Evolutionary conservation across 805 yeast genomes (phyloP), one percentile per base, ranked within the genome.

Genomic region (Candida peoriensis): DNA sequence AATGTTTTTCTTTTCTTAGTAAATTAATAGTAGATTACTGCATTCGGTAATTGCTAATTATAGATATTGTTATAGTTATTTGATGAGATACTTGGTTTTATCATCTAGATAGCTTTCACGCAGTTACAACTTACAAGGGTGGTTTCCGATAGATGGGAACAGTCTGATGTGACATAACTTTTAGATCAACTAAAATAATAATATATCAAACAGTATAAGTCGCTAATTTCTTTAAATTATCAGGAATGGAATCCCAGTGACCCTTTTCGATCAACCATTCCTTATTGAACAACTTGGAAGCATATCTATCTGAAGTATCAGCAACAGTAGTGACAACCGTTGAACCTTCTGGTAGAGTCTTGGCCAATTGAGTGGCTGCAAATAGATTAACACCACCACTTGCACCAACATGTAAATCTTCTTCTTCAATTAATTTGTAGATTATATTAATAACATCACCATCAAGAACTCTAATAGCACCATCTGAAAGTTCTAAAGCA

Each of bases 241-340:
- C 39, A 1, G 52, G 52, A n/a, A 51, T 46, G 16, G 33, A 14
- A 4, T 48, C 43, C 48, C 47, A 51, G 21, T 42, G 48, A 1
- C 43, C 48, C 11, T 44, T 28, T 19, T 44, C 48, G 9, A 30
- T 8, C 20, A 51, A 30, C 46, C 47, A 51, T 5, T 27, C 27
- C 25, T 36, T 35, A 36, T 42, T 49, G 33, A 49, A 48, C n/a
- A 48, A 24, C 34, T 44, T 51, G 9, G 50, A 44, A 4, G 50
- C 44, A 29, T 51, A 51, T 36, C 48, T 46, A 14, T 42, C 44
- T 12, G 49, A 42, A n/a, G 24, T 15, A 30, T 51, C 55, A 14
- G 54, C 54, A 23, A 44, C 50, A 3, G 48, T 43, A 0, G 55
- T 51, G 3, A 51, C 52, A 5, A 51, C 46, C n/a, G 41, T 44